Conservation (phyloP, 495 filamentous ascomycete species). For the Tuber brumale region DNA sequence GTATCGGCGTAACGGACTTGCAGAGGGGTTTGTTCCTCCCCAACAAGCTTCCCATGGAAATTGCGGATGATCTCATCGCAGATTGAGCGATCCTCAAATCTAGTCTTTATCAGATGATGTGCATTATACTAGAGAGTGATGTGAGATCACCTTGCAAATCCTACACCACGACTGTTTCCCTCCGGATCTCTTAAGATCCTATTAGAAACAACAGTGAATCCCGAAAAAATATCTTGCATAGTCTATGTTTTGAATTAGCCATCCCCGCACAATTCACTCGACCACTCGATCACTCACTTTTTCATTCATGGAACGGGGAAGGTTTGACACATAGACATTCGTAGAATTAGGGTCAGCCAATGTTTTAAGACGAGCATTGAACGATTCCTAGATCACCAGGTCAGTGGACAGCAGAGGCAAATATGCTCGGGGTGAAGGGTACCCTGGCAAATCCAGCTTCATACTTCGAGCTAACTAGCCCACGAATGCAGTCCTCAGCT, state of each 20-base stretch:
- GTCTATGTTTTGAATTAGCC: constrained; percentile 50
- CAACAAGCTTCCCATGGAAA: constrained; percentile 69
- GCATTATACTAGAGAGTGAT: constrained; percentile 5
- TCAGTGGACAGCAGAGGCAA: constrained; percentile 20
- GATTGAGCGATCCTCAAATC: constrained; percentile 78
- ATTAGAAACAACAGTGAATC: constrained; percentile 77
- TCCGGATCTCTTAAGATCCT: constrained; percentile 86
- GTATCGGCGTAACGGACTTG: constrained; percentile 97
- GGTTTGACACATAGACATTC: constrained; percentile 94
- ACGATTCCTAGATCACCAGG: constrained; percentile 62
- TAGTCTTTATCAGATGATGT: constrained; percentile 41
- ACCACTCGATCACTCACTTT: constrained; percentile 52
- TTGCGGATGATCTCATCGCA: constrained; percentile 79
- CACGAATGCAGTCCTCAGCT: constrained; percentile 90
- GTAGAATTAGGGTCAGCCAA: constrained; percentile 78
- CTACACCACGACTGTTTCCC: constrained; percentile 90
- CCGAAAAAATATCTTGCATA: constrained; percentile 69
- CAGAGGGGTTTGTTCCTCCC: constrained; percentile 67
- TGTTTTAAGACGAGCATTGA: constrained; percentile 90
- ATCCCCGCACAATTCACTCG: constrained; percentile 7
- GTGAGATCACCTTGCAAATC: constrained; percentile 75
- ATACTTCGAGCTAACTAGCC: constrained; percentile 88
- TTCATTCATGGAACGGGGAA: constrained; percentile 84
- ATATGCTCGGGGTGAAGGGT: constrained; percentile 30
- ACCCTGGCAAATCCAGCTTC: constrained; percentile 94